Base-by-base conservation (phyloP, 78 protist species). In the Tieghemostelium lacteum region DNA sequence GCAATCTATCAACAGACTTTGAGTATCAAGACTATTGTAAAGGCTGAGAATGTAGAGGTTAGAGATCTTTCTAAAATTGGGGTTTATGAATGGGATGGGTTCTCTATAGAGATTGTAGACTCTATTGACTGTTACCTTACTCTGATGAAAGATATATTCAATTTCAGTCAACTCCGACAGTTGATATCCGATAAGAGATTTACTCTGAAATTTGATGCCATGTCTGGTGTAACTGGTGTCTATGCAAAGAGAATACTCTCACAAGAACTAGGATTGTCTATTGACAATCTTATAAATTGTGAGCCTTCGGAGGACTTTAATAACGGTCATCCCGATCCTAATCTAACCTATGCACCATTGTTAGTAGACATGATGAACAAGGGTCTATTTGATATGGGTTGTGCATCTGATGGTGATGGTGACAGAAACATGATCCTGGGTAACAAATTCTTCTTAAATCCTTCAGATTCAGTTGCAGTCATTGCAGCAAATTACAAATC, bases 391-490 rank as follows among this genome's bases (percentile, higher is more conserved):
- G 95, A 40, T 64, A 60, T 97, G 72, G 99, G 99, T 31, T 97
- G 98, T 22, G 99, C 99, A 20, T 85, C 93, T 1, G 99, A 98
- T 80, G 99, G 99, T 31, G 98, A 98, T 73, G 99, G 97, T n/a
- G 99, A 98, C 75, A 80, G 99, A 34, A 98, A 98, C 94, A 97
- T 98, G 99, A 91, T 98, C 28, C 64, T 97, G 20, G 99, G 99
- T 29, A 49, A 58, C 7, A 34, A 83, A 19, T 96, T 94, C 94
- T 98, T 98, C 87, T 97, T 98, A 33, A 94, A 95, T 28, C 99
- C 99, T 19, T 94, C 98, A 1, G 99, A 98, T 85, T 96, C 98
- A 1, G 95, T 97, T 33, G 99, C 99, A 20, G 92, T 97, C 39
- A 95, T 97, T 57, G 99, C 96, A 28, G 97, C 95, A 61, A 80